Evolutionary conservation across 2,329 filamentous ascomycete genomes (phyloP), one percentile per base, ranked within the genome.

Genomic region (Fusarium begoniae): DNA sequence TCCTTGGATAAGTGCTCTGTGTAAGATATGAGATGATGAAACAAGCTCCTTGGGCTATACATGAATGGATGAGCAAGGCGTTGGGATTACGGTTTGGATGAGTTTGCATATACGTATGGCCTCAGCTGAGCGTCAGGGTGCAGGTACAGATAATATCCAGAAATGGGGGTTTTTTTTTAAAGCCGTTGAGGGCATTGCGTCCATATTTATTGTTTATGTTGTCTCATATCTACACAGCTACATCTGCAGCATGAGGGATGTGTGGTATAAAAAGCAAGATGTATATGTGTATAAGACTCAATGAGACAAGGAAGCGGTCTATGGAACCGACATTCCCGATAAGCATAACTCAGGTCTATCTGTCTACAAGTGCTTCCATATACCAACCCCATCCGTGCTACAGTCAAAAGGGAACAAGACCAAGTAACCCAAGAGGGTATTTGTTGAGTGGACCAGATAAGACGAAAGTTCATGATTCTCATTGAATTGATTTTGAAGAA

Each of bases 1-100:
- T 90, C 47, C 79, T 89, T 70, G 85, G 85, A 24, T 75, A 68
- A 45, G 18, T 32, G 45, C 44, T 54, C 40, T 54, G 11, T 53
- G 35, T 57, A 66, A 17, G 38, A 54, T 45, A 65, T 43, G 50
- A 41, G n/a, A 48, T 62, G 47, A 72, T 58, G 44, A 66, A 75
- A 55, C 54, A 51, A 45, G 35, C 37, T 47, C 35, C 54, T 37
- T 59, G 40, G n/a, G 32, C 32, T 38, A 58, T 47, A 43, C 35
- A 55, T 45, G 50, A 54, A 57, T 55, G 45, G 40, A 72, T 57
- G 37, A 69, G 44, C 24, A 53, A 65, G 68, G 71, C 67, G 63
- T 69, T 65, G 26, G 41, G 54, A 32, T 56, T 18, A 53, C 32
- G 43, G 43, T 28, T 59, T 61, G 35, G 43, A 62, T 70, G 44